phyloP scores from a whole-genome alignment of 106 monocot species.

The Chionographis japonica region DNA sequence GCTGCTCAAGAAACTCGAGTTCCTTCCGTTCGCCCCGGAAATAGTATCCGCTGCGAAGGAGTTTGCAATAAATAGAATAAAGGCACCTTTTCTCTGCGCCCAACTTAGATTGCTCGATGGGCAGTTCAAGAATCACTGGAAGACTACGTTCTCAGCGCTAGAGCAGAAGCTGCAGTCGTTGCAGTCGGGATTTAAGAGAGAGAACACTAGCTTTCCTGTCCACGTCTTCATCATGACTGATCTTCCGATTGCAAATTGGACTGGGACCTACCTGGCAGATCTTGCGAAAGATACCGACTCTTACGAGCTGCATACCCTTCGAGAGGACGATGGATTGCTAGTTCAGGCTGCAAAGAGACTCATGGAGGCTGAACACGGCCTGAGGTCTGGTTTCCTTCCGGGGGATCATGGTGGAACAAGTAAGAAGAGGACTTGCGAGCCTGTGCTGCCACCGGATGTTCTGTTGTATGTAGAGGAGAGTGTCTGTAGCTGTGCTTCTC shows the following conservation, averaged over 20 bases:
- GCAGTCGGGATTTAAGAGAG: constrained; percentile 22
- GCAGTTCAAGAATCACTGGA: constrained; percentile 96
- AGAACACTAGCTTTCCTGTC: constrained; percentile 23
- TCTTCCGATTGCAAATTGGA: constrained; percentile 70
- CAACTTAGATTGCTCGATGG: constrained; percentile 93
- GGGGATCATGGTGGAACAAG: neutral
- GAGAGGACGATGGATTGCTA: constrained; percentile 51
- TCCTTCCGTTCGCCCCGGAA: constrained; percentile 74
- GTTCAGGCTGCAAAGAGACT: constrained; percentile 48
- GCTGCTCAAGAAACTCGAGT: constrained; percentile 47
- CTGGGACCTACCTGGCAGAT: constrained; percentile 58
- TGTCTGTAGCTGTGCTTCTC: constrained; percentile 85
- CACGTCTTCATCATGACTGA: constrained; percentile 94
- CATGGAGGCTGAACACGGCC: constrained; percentile 48
- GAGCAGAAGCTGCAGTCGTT: constrained; percentile 54
- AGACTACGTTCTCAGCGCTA: constrained; percentile 61
- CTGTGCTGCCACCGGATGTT: constrained; percentile 45
- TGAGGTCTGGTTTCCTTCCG: constrained; percentile 35
- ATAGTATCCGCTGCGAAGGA: constrained; percentile 63
- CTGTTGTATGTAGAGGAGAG: constrained; percentile 68
- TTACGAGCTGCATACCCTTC: constrained; percentile 51
- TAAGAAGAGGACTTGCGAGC: constrained; percentile 16
- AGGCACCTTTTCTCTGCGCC: constrained; percentile 77
- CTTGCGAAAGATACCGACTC: constrained; percentile 36
- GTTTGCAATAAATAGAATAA: constrained; percentile 47